Percentiles rank a stretch among this genome's conserved stretches.
These are phyloP conservation scores for Kitagawia praeruptora DNA, from an alignment of 129 eudicot species.

Conservation along the genomic window DNA sequence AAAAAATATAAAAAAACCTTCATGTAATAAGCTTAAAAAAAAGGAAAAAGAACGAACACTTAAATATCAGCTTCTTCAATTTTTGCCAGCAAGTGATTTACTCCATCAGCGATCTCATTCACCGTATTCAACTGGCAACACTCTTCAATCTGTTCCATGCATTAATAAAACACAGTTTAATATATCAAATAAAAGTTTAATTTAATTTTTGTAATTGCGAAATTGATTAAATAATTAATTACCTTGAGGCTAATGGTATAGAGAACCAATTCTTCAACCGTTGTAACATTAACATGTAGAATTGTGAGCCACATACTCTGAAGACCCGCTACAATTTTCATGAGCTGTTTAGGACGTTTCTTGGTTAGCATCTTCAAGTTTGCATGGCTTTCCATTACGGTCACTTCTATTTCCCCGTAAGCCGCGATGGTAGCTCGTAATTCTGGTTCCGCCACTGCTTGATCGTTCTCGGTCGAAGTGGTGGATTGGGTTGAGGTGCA, in stretches of 20 bases:
- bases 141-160: slow-evolving; percentile 47
- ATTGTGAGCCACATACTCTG: slow-evolving; percentile 49
- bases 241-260: slow-evolving; percentile 66
- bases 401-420: slow-evolving; percentile 59
- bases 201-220: background rate
- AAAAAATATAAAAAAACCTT: background rate
- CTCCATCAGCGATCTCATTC: slow-evolving; percentile 57
- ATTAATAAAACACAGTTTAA: background rate
- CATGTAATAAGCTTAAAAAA: too few species aligned
- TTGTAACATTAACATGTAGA: slow-evolving; percentile 63
- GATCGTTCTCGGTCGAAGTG: background rate
- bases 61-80: slow-evolving; percentile 45
- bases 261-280: slow-evolving; percentile 48
- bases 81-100: slow-evolving; percentile 43
- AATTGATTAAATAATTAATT: background rate
- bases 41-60: too few species aligned
- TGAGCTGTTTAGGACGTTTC: slow-evolving; percentile 50
- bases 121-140: slow-evolving; percentile 58
- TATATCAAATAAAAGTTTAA: background rate
- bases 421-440: slow-evolving; percentile 16
- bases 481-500: background rate
- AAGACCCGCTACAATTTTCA: slow-evolving; percentile 48
- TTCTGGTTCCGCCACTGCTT: slow-evolving; percentile 12
- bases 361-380: slow-evolving; percentile 51
- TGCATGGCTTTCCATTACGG: slow-evolving; percentile 67